Base-by-base conservation (phyloP, 108 stramenopile species). In the Cyclotella atomus region DNA sequence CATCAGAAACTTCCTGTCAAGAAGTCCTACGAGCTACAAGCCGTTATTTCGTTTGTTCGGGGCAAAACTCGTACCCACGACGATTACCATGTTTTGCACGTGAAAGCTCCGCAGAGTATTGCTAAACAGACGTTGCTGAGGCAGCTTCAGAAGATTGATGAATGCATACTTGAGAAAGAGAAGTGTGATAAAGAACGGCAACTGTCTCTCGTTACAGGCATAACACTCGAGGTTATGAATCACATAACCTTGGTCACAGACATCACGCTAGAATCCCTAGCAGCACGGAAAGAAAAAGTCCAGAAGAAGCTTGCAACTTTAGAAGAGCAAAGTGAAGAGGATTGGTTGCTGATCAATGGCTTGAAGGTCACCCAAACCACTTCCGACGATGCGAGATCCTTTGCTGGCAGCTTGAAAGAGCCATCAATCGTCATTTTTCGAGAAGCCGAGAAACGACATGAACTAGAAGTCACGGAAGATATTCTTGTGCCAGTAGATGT, bases 281-380 rank as follows among this genome's bases (percentile, higher is more conserved):
- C 65, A 60, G 38, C 79, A 52, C 78, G 75, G 1, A 32, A 56
- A 57, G 27, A 28, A 23, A 27, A 76, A 33, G 23, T 83, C n/a
- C 28, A 52, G 69, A 71, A 85, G 29, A 65, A 85, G 59, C 70
- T 72, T 16, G 23, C 45, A 19, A 59, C 59, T 21, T 2, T 63
- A 0, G 50, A 72, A 16, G 49, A 49, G 23, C 29, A 20, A 21
- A 54, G 36, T 32, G 60, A 41, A 21, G 73, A 71, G 45, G 75
- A 82, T 17, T 96, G 96, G 96, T 28, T 94, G 56, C 81, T 92
- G 8, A 77, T 87, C 67, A 96, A 96, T 77, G 91, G 93, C 20
- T 93, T 89, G 60, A 71, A 84, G 38, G 90, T 92, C 3, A 63
- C 81, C 0, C 68, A 85, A 14, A 81, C 85, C 4, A 41, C 75